These are phyloP conservation scores for Labyrinthula sp. DNA, from an alignment of 352 stramenopile species.

Conservation along the genomic window DNA sequence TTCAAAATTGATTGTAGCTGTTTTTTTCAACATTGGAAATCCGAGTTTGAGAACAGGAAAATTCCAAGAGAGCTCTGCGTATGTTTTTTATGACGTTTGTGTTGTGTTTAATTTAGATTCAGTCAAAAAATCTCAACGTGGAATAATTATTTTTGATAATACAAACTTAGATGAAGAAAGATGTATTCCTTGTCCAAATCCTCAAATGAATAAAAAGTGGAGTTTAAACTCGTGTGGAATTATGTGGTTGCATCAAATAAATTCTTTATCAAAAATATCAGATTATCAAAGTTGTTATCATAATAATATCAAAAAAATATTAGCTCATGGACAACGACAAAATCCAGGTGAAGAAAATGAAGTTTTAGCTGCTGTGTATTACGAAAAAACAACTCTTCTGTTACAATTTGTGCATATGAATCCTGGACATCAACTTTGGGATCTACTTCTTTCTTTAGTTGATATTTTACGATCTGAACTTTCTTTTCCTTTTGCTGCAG, in stretches of 20 bases:
- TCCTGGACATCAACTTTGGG: conserved; percentile 25
- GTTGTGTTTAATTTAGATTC: conserved; percentile 22
- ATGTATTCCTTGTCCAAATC: conserved; percentile 15
- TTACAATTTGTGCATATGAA: conserved; percentile 15
- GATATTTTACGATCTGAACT: conserved; percentile 7
- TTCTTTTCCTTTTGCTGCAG: conserved; percentile 5
- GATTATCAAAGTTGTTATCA: conserved; percentile 17
- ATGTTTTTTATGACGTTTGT: conserved; percentile 24
- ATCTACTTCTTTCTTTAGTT: conserved; percentile 18
- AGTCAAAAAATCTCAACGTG: conserved; percentile 14
- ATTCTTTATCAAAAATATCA: conserved; percentile 1
- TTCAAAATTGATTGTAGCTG: too few relatives aligned
- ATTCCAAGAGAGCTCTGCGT: conserved; percentile 9
- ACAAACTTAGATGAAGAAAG: conserved; percentile 5
- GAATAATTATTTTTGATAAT: conserved; percentile 8
- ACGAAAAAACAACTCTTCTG: conserved; percentile 8
- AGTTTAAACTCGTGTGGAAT: conserved; percentile 11
- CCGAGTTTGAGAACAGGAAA: too few relatives aligned
- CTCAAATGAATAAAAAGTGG: conserved; percentile 20
- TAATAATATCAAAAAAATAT: background rate
- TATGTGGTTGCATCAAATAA: conserved; percentile 27
- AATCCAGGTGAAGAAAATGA: conserved; percentile 1
- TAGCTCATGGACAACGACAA: conserved; percentile 3
- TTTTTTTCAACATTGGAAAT: too few relatives aligned
- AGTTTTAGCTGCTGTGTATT: conserved; percentile 14